These are phyloP conservation scores for Cryphonectria parasitica DNA, from an alignment of 2,329 filamentous ascomycete species.

Conservation along the genomic window DNA sequence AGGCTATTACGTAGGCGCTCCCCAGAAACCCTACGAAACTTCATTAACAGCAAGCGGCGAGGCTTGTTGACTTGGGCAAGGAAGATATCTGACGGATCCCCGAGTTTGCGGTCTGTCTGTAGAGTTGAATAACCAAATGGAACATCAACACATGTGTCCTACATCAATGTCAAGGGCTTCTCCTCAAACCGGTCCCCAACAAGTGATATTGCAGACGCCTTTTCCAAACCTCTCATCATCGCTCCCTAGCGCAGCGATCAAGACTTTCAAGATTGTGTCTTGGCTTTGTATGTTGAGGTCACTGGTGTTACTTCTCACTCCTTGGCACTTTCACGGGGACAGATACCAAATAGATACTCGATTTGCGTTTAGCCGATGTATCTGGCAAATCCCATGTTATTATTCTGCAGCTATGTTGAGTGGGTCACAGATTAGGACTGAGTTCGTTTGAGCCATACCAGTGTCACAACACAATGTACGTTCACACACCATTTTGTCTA, in stretches of 20 bases:
- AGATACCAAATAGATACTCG: not conserved
- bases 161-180: not conserved
- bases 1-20: not conserved
- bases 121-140: not conserved
- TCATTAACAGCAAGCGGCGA: not conserved
- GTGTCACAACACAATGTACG: not conserved
- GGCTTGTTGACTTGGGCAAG: not conserved
- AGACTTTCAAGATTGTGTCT: not conserved
- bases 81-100: not conserved
- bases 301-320: not conserved
- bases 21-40: not conserved
- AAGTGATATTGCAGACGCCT: not conserved
- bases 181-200: not conserved
- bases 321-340: not conserved
- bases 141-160: not conserved
- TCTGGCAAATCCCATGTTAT: not conserved
- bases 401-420: not conserved
- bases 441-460: not conserved
- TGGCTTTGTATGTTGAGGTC: not conserved
- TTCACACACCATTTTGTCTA: not conserved
- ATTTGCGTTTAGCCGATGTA: not conserved
- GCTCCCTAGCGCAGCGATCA: not conserved
- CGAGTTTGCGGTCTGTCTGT: not conserved
- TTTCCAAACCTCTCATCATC: not conserved
- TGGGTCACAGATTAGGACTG: not conserved